Evolutionary conservation across 2,329 filamentous ascomycete genomes (phyloP).

Genomic region (Gliomastix tumulicola): DNA sequence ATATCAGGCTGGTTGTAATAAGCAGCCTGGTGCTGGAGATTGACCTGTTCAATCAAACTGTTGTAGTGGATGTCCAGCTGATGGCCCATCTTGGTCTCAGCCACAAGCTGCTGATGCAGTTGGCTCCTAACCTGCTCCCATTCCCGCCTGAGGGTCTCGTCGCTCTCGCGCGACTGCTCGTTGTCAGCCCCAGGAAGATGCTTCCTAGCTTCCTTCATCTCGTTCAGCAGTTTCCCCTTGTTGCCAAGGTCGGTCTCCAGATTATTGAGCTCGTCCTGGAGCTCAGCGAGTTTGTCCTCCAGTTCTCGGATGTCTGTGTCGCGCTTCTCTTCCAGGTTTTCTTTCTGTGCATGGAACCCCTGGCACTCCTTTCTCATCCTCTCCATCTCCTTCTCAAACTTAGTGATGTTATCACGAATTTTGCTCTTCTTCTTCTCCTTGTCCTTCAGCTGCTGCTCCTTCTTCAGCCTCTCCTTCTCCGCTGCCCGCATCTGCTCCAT

Average conservation of each 20-base stretch:
- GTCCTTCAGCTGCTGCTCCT: slow-evolving; percentile 64
- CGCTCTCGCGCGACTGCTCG: slow-evolving; percentile 45
- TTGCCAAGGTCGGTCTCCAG: slow-evolving; percentile 69
- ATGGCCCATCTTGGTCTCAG: slow-evolving; percentile 38
- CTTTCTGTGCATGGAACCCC: slow-evolving; percentile 46
- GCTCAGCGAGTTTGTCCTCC: slow-evolving; percentile 45
- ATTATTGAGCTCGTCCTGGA: slow-evolving; percentile 57
- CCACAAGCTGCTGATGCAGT: slow-evolving; percentile 40
- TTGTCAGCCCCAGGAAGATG: slow-evolving; percentile 55
- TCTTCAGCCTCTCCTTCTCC: slow-evolving; percentile 71
- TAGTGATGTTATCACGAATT: slow-evolving; percentile 60
- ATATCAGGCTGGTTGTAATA: slow-evolving; percentile 39
- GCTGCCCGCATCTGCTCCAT: slow-evolving; percentile 77
- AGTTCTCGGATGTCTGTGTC: slow-evolving; percentile 45
- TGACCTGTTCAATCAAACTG: slow-evolving; percentile 39
- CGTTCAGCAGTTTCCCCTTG: slow-evolving; percentile 60
- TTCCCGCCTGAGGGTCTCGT: slow-evolving; percentile 43
- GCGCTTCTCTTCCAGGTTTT: slow-evolving; percentile 40
- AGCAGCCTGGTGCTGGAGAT: slow-evolving; percentile 33
- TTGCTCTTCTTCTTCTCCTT: slow-evolving; percentile 64
- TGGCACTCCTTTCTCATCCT: slow-evolving; percentile 51
- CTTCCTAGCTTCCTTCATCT: slow-evolving; percentile 64
- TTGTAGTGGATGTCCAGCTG: slow-evolving; percentile 38
- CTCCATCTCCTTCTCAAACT: slow-evolving; percentile 58
- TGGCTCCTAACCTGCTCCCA: slow-evolving; percentile 48